Evolutionary conservation across 208 protist genomes (phyloP), one percentile per base, ranked within the genome.

Genomic region (Endotrypanum monterogeii): DNA sequence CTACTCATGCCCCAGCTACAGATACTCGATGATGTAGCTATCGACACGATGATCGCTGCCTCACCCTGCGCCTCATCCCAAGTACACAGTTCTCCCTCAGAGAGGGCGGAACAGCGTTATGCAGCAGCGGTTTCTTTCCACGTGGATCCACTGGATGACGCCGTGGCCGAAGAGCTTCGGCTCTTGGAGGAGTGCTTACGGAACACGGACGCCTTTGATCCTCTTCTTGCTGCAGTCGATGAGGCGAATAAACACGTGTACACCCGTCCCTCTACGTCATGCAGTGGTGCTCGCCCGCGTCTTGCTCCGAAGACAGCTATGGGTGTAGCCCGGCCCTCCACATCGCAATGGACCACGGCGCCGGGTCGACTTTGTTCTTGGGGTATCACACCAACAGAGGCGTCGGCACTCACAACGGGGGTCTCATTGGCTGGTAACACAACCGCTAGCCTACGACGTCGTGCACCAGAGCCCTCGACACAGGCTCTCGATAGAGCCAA

Each of bases 101-200:
- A 30, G 60, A 35, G 28, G 14, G 60, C 37, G 37, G 25, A 37
- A 5, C 65, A 9, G 39, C 67, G 37, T 20, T 55, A 12, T 44
- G 63, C 28, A 37, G 51, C 55, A 48, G 16, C 56, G 16, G 25
- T 39, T 28, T 62, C 68, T 0, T 25, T 72, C 18, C 85, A 90
- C 71, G 73, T 89, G 30, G 92, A 96, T 66, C 92, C 92, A 1
- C 70, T 87, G 51, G 81, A 94, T 44, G 75, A 79, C 12, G 78
- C 78, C 32, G 71, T 96, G 3, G 72, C 79, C 20, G 88, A 90
- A 60, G 92, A 96, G 69, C 87, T 95, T 46, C 82, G 85, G 9
- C 84, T 96, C 6, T 71, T 96, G 37, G 86, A 91, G 67, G 78
- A 86, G 61, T 94, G 87, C 71, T 84, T 95, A 66, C 92, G 90